Conservation (phyloP, 441 rosid genomes). For the Breynia disticha region DNA sequence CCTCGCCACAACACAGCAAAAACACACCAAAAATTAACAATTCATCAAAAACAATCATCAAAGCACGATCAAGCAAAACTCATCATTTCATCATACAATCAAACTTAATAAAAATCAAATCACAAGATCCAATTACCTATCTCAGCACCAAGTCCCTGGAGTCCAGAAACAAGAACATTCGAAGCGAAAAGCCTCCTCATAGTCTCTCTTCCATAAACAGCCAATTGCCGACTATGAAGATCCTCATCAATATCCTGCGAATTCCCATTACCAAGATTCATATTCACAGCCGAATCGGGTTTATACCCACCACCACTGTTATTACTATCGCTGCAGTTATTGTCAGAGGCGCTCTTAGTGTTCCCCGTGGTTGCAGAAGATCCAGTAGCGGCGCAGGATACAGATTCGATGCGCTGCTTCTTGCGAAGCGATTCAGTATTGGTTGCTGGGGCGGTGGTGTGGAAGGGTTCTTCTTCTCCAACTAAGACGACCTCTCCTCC, state of each 20-base stretch:
- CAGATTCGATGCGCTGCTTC: conserved; percentile 12
- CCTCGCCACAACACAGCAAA: conserved; percentile 42
- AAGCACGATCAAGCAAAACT: background rate
- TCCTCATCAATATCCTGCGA: conserved; percentile 77
- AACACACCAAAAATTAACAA: background rate
- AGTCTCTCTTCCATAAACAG: conserved; percentile 90
- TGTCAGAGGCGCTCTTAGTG: conserved; percentile 9
- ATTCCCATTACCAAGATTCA: conserved; percentile 60
- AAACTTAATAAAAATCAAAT: background rate
- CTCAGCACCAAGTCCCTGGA: conserved; percentile 88
- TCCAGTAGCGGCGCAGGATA: conserved; percentile 3
- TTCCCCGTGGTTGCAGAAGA: conserved; percentile 17
- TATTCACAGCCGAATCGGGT: conserved; percentile 22
- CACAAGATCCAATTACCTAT: conserved; percentile 37
- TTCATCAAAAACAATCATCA: background rate
- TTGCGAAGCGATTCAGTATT: conserved; percentile 18
- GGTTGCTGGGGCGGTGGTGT: conserved; percentile 6
- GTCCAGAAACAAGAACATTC: conserved; percentile 67
- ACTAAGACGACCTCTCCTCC: conserved; percentile 36
- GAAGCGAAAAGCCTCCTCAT: conserved; percentile 86
- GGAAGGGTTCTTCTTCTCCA: conserved; percentile 19
- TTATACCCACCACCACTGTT: conserved; percentile 11
- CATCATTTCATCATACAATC: background rate
- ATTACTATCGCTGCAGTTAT: conserved; percentile 7
- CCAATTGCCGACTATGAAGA: conserved; percentile 93